These are phyloP conservation scores for Boletus smithii DNA, from an alignment of 1,284 basidiomycete genomes.

Conservation along the genomic window DNA sequence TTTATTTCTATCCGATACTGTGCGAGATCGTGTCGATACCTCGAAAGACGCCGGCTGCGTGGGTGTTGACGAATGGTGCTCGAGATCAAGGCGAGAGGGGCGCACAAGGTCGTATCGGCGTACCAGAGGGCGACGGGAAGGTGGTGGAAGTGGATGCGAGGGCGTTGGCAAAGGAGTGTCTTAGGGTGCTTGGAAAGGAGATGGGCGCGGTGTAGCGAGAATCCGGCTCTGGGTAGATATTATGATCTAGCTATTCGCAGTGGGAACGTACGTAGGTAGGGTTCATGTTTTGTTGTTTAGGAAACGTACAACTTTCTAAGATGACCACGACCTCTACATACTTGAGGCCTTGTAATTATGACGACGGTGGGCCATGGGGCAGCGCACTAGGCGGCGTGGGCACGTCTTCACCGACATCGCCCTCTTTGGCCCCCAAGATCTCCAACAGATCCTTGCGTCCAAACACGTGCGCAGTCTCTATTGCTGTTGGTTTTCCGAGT, in stretches of 20 bases:
- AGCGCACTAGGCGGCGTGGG: conserved; percentile 25
- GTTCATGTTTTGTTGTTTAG: no score
- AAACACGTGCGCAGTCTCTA: conserved; percentile 71
- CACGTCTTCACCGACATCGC: conserved; percentile 40
- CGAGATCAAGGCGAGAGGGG: no score
- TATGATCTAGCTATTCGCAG: neutral
- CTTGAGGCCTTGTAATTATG: no score
- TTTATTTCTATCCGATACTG: conserved; percentile 77
- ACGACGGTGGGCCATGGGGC: no score
- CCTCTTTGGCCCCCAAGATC: conserved; percentile 54
- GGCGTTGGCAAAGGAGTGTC: conserved; percentile 62
- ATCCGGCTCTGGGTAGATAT: no score
- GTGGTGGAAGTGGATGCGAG: conserved; percentile 62
- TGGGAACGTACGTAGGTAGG: neutral
- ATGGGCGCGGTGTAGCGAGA: conserved; percentile 45
- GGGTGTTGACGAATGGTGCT: conserved; percentile 46
- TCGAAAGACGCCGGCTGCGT: conserved; percentile 62
- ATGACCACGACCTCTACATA: no score
- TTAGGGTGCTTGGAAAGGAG: conserved; percentile 71
- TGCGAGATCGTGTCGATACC: conserved; percentile 75
- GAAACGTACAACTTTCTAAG: no score
- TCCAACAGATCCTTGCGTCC: conserved; percentile 51
- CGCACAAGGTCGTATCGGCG: conserved; percentile 22
- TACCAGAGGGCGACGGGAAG: conserved; percentile 31
- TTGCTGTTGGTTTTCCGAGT: conserved; percentile 68